Evolutionary conservation across 75 land plant species (phyloP), one percentile per base, ranked within the genome.

Genomic region (Chamaecyparis obtusa): DNA sequence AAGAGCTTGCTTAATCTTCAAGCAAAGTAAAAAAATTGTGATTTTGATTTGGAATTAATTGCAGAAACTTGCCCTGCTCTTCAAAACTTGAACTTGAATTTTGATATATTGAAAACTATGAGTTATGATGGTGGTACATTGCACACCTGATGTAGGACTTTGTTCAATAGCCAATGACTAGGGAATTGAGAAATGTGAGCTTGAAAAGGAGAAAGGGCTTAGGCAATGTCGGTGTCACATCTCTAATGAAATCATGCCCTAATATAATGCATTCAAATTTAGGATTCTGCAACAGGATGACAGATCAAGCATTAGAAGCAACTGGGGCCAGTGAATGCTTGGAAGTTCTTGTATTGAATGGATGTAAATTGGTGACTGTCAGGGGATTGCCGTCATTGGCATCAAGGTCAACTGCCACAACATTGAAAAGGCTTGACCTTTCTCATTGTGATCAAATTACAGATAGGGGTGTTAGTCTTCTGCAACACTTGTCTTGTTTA

Each of bases 1-100:
- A 79, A 32, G 32, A 76, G 35, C 74, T 43, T 89, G 89, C 43
- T 87, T 9, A 9, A 8, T 43, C 51, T 89, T 15, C 54, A 86
- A 79, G 84, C 76, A 36, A 41, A 48, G 35, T 19, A 35, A 16
- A 83, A 27, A 41, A 35, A 86, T 30, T 54, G 83, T 43, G 83
- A 88, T 36, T 24, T n/a, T n/a, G 90, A 89, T 64, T 88, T 89
- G 24, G 83, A 77, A n/a, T 76, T 79, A 15, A 79, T 89, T 32
- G 88, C 90, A 11, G 39, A 76, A 17, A 87, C 72, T 56, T 89
- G 90, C 51, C 89, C 10, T 87, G 19, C 32, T 32, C 76, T 89
- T 7, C 90, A 89, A 64, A 43, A 64, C 33, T 69, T 89, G 19
- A 64, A 78, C 30, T 87, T 89, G 43, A 82, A 77, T 57, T 35